phyloP scores from a whole-genome alignment of 2,329 filamentous ascomycete species.

The Apiospora phragmitis region DNA sequence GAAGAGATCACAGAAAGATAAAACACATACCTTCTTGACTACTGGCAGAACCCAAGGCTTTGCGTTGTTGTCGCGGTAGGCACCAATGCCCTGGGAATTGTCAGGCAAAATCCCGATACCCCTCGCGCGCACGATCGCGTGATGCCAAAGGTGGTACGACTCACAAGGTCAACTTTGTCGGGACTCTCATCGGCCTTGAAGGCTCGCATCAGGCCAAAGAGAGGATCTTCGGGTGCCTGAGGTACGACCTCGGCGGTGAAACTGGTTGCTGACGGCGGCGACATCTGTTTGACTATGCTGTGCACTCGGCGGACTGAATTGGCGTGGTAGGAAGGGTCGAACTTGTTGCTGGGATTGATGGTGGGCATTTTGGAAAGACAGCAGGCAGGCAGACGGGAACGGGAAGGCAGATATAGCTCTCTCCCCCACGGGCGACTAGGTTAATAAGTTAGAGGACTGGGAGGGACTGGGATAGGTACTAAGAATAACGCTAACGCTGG shows the following conservation, averaged over 20 bases:
- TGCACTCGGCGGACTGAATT: conserved; percentile 52
- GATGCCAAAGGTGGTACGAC: conserved; percentile 22
- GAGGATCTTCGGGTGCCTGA: conserved; percentile 89
- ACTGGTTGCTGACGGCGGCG: conserved; percentile 60
- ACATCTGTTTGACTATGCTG: conserved; percentile 71
- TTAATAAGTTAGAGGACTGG: neutral
- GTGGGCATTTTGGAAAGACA: conserved; percentile 34
- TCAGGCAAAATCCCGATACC: conserved; percentile 15
- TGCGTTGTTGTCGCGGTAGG: conserved; percentile 91
- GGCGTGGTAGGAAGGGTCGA: conserved; percentile 46
- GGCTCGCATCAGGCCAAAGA: conserved; percentile 90
- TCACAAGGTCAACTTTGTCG: conserved; percentile 90
- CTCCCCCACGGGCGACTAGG: neutral
- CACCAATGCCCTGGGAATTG: conserved; percentile 67
- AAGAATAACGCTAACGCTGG: conserved; percentile 1
- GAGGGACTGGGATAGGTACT: neutral
- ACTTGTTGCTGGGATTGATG: conserved; percentile 18
- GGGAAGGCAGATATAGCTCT: conserved; percentile 8
- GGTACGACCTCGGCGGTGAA: conserved; percentile 79
- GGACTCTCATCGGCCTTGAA: conserved; percentile 75
- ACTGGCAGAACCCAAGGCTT: conserved; percentile 98
- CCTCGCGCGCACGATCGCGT: neutral
- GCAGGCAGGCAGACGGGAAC: conserved; percentile 10
- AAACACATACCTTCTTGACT: conserved; percentile 80
- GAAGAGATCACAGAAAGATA: conserved; percentile 13